These are phyloP conservation scores for Saccharomycodes ludwigii DNA, from an alignment of 805 yeast genomes.

Conservation along the genomic window DNA sequence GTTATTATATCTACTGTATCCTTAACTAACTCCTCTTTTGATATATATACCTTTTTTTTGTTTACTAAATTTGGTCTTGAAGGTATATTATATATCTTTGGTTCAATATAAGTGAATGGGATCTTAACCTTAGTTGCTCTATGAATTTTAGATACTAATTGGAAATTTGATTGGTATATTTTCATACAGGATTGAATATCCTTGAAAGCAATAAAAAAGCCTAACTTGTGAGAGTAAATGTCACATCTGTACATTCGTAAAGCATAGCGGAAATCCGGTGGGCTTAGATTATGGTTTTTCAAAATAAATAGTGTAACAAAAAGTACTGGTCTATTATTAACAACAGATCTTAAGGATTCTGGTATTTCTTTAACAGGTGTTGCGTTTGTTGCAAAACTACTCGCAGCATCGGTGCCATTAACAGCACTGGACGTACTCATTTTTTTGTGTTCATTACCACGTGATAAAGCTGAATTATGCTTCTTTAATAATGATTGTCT, in stretches of 20 bases:
- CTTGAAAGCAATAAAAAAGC: slow-evolving; percentile 64
- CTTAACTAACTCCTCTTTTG: slow-evolving; percentile 30
- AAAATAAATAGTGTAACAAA: slow-evolving; percentile 25
- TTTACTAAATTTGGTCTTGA: neutral
- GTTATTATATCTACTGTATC: slow-evolving; percentile 48
- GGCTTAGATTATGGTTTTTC: slow-evolving; percentile 3
- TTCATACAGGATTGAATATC: slow-evolving; percentile 19
- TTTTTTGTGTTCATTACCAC: slow-evolving; percentile 5
- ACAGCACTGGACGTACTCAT: too few relatives aligned
- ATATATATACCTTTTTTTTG: slow-evolving; percentile 8
- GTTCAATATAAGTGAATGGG: neutral
- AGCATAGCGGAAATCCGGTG: too few relatives aligned
- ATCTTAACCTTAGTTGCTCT: neutral
- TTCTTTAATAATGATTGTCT: slow-evolving; percentile 17
- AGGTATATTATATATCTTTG: neutral
- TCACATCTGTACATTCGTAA: slow-evolving; percentile 34
- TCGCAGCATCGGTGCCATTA: too few relatives aligned
- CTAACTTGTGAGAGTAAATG: slow-evolving; percentile 31
- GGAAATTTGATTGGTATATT: neutral
- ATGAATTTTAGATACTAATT: neutral
- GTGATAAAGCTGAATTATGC: slow-evolving; percentile 9
- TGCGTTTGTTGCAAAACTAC: slow-evolving; percentile 3
- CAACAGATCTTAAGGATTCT: slow-evolving; percentile 31
- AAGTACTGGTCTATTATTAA: slow-evolving; percentile 47
- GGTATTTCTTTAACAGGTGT: slow-evolving; percentile 28